A percentile compares a stretch with the other conserved stretches of the same genome.
Conservation (phyloP, 1,284 basidiomycete species). For the Apiotrichum veenhuisii region DNA sequence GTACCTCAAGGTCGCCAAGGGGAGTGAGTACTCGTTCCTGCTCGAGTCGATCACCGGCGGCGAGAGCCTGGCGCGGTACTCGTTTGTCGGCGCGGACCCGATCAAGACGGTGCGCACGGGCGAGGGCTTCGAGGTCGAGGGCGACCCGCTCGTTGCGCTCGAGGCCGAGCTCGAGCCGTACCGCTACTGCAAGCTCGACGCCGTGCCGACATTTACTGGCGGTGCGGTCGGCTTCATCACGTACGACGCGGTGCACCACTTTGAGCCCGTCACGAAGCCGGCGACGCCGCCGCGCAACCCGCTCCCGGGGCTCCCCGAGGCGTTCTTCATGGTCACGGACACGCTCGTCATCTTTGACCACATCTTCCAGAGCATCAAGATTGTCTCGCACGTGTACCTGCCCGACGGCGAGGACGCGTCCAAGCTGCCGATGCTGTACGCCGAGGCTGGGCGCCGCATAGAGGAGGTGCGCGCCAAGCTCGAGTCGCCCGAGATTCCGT, state of each 20-base stretch:
- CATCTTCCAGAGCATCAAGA: slow-evolving; percentile 88
- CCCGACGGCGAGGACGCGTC: slow-evolving; percentile 53
- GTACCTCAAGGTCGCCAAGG: slow-evolving; percentile 87
- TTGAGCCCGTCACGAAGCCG: slow-evolving; percentile 80
- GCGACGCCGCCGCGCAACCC: slow-evolving; percentile 64
- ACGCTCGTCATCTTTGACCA: slow-evolving; percentile 96
- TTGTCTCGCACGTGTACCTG: slow-evolving; percentile 91
- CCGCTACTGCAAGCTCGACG: slow-evolving; percentile 84
- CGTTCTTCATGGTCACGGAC: slow-evolving; percentile 94
- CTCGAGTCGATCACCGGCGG: slow-evolving; percentile 88
- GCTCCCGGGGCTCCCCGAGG: slow-evolving; percentile 80
- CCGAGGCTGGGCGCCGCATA: slow-evolving; percentile 74
- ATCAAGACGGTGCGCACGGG: slow-evolving; percentile 89
- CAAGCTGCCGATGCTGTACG: slow-evolving; percentile 74
- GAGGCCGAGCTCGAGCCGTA: slow-evolving; percentile 84
- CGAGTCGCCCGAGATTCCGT: slow-evolving; percentile 57
- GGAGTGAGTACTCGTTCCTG: slow-evolving; percentile 87
- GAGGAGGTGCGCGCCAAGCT: slow-evolving; percentile 67
- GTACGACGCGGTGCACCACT: slow-evolving; percentile 94
- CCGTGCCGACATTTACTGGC: slow-evolving; percentile 88
- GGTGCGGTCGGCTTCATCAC: slow-evolving; percentile 97
- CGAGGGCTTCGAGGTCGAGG: slow-evolving; percentile 71
- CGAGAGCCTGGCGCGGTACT: slow-evolving; percentile 87
- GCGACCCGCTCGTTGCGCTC: slow-evolving; percentile 81
- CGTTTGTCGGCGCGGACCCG: slow-evolving; percentile 96